Conservation (phyloP, 2,329 filamentous ascomycete genomes). For the Daldinia sp. region DNA sequence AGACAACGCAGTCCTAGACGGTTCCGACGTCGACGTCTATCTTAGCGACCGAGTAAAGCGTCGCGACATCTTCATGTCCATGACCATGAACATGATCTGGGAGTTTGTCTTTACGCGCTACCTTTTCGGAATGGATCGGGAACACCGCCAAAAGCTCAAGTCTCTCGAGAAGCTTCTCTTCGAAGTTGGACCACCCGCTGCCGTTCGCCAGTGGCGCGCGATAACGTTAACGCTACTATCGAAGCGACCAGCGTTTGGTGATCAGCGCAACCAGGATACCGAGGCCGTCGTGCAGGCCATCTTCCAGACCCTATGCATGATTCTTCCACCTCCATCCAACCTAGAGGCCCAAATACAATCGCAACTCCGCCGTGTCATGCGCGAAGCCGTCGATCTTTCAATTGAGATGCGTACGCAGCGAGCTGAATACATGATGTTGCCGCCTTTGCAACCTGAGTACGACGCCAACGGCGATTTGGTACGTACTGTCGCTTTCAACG, state of each 20-base stretch:
- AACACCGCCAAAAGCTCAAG: conserved; percentile 97
- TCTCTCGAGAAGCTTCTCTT: conserved; percentile 88
- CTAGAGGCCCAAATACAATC: conserved; percentile 82
- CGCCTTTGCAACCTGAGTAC: conserved; percentile 92
- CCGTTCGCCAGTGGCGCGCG: conserved; percentile 97
- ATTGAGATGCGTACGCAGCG: conserved; percentile 98
- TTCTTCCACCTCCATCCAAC: conserved; percentile 86
- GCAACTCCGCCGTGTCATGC: conserved; percentile 86
- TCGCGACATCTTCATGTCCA: conserved; percentile 96
- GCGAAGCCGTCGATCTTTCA: conserved; percentile 86
- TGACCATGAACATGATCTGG: conserved; percentile 99
- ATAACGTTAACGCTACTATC: conserved; percentile 91
- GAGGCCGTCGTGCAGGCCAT: conserved; percentile 95
- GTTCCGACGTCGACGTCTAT: conserved; percentile 88
- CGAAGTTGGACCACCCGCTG: conserved; percentile 85
- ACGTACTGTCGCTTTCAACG: conserved; percentile 90
- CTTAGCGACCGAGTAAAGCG: conserved; percentile 87
- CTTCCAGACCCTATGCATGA: conserved; percentile 80
- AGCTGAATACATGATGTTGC: conserved; percentile 98
- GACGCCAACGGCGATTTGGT: conserved; percentile 90
- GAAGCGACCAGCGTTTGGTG: conserved; percentile 78
- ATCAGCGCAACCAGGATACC: conserved; percentile 87
- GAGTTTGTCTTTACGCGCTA: conserved; percentile 98
- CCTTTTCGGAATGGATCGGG: conserved; percentile 97
- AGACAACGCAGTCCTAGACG: conserved; percentile 93